Percentiles rank a stretch among this genome's conserved stretches.
These are phyloP conservation scores for Xerocomus nothofagi DNA, from an alignment of 1,284 basidiomycete species.

Conservation along the genomic window DNA sequence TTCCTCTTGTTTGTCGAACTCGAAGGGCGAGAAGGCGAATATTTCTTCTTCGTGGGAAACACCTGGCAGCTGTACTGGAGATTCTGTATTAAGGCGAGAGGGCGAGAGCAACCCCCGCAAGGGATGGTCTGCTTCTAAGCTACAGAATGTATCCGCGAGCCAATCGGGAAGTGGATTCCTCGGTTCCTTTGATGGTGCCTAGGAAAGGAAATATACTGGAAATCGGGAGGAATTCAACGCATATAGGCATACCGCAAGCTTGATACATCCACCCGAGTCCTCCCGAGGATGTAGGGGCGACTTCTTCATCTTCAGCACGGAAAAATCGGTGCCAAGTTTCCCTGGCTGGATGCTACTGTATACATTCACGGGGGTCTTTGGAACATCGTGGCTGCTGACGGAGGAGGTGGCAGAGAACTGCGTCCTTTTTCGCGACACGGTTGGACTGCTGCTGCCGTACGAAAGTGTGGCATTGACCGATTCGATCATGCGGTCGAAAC, in stretches of 20 bases:
- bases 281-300: constrained; percentile 12
- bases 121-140: constrained; percentile 44
- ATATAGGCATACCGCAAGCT: constrained; percentile 37
- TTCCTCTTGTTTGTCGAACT: constrained; percentile 14
- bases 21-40: constrained; percentile 35
- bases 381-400: constrained; percentile 41
- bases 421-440: constrained; percentile 31
- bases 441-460: constrained; percentile 18
- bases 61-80: constrained; percentile 2
- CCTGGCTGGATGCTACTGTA: constrained; percentile 37
- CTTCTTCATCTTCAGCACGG: constrained; percentile 44
- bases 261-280: constrained; percentile 9
- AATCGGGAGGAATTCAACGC: constrained; percentile 19
- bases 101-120: constrained; percentile 42
- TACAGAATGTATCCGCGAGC: constrained; percentile 45
- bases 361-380: constrained; percentile 45
- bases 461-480: constrained; percentile 47
- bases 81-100: constrained; percentile 11
- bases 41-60: constrained; percentile 18
- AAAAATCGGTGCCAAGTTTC: constrained; percentile 41
- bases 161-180: constrained; percentile 42
- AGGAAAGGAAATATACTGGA: constrained; percentile 17
- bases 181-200: constrained; percentile 18
- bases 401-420: constrained; percentile 49
- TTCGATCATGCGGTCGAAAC: constrained; percentile 65